Evolutionary conservation across 1,139 yeast species (phyloP).

Genomic region (Saccharomycopsis hybrid): DNA sequence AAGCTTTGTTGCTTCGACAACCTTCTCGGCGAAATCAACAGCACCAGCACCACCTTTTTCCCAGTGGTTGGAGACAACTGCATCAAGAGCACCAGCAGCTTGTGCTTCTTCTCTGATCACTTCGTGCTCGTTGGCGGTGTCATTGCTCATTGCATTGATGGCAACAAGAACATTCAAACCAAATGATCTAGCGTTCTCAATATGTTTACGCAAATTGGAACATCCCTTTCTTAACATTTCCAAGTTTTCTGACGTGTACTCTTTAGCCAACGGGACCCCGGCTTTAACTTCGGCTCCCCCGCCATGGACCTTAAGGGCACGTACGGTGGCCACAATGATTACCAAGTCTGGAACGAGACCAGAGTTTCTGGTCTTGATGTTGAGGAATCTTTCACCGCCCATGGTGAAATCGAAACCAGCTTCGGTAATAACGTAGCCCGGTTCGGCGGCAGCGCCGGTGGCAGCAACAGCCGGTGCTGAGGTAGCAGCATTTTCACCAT

Average conservation of each 20-base stretch:
- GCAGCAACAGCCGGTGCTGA: neutral
- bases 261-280: slow-evolving; percentile 84
- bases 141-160: slow-evolving; percentile 85
- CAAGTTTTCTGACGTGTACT: slow-evolving; percentile 77
- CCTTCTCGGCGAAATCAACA: slow-evolving; percentile 67
- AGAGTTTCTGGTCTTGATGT: slow-evolving; percentile 91
- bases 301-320: slow-evolving; percentile 96
- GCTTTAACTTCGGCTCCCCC: slow-evolving; percentile 99
- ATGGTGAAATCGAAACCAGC: slow-evolving; percentile 98
- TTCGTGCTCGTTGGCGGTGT: slow-evolving; percentile 76
- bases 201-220: slow-evolving; percentile 87
- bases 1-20: slow-evolving; percentile 8
- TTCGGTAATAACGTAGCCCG: slow-evolving; percentile 93
- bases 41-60: slow-evolving; percentile 98
- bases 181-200: slow-evolving; percentile 75
- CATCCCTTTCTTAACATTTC: slow-evolving; percentile 83
- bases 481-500: too few relatives aligned
- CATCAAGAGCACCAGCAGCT: slow-evolving; percentile 93
- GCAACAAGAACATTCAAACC: slow-evolving; percentile 96
- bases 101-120: slow-evolving; percentile 78
- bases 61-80: slow-evolving; percentile 96
- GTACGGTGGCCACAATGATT: slow-evolving; percentile 93
- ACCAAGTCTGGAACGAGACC: slow-evolving; percentile 89
- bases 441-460: slow-evolving; percentile 45
- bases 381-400: slow-evolving; percentile 98